Conservation (phyloP, 768 basidiomycete species). For the Boletus eberwhitei region DNA sequence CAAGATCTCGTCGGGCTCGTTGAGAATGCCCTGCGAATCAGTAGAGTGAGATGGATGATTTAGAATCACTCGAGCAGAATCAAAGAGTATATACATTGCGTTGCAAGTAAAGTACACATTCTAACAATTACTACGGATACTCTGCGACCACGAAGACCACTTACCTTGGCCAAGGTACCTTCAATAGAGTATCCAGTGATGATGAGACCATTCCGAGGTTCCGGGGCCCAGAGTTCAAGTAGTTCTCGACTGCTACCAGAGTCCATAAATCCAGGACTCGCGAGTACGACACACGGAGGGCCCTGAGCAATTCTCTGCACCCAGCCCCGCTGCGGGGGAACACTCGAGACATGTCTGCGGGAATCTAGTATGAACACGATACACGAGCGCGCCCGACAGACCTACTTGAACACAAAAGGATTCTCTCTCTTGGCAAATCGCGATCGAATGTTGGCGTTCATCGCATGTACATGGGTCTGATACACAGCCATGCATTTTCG, state of each 20-base stretch:
- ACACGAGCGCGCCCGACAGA: conserved; percentile 14
- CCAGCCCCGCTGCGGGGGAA: conserved; percentile 73
- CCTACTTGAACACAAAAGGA: conserved; percentile 96
- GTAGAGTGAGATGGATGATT: not conserved
- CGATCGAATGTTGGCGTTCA: conserved; percentile 89
- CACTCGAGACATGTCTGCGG: conserved; percentile 71
- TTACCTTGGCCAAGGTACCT: conserved; percentile 93
- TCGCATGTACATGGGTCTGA: conserved; percentile 94
- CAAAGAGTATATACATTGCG: conserved; percentile 4
- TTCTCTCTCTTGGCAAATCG: conserved; percentile 93
- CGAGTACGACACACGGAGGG: conserved; percentile 92
- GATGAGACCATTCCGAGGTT: conserved; percentile 89
- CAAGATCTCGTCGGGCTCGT: conserved; percentile 86
- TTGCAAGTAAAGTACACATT: conserved; percentile 21
- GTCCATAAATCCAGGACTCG: conserved; percentile 92
- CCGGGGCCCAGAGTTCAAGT: conserved; percentile 92
- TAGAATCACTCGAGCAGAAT: conserved; percentile 3
- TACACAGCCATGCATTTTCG: conserved; percentile 97
- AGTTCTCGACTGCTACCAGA: conserved; percentile 86
- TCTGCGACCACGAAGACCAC: conserved; percentile 36
- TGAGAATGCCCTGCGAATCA: conserved; percentile 73
- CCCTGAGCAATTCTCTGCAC: conserved; percentile 87
- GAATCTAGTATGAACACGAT: not conserved
- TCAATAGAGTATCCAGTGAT: conserved; percentile 96
- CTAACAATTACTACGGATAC: not conserved